phyloP scores from a whole-genome alignment of 352 stramenopile genomes.

The Thalassiosira hispida region DNA sequence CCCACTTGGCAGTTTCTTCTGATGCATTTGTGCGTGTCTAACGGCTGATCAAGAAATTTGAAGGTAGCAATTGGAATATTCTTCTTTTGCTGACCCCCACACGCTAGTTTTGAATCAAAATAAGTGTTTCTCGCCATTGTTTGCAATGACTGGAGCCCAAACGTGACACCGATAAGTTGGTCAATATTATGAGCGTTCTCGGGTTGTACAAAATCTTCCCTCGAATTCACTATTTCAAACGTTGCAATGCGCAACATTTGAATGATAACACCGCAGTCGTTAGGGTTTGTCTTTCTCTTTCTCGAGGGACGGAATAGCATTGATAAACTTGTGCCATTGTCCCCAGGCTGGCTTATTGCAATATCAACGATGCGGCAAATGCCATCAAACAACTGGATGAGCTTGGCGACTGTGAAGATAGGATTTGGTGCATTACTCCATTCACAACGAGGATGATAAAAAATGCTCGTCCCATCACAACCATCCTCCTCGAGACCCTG shows the following conservation, averaged over 20 bases:
- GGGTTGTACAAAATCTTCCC: background rate
- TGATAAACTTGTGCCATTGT: background rate
- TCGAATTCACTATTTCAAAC: conserved; percentile 8
- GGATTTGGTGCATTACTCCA: conserved; percentile 6
- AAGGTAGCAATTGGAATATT: background rate
- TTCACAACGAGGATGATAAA: conserved; percentile 9
- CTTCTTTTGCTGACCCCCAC: background rate
- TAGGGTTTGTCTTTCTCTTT: conserved; percentile 1
- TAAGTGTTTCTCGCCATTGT: conserved; percentile 21
- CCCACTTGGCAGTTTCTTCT: conserved; percentile 7
- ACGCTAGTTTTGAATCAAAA: background rate
- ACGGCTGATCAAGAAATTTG: conserved; percentile 17
- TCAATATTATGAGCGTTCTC: conserved; percentile 7
- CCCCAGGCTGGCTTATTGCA: background rate
- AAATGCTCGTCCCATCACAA: conserved; percentile 6
- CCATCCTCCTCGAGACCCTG: conserved; percentile 1
- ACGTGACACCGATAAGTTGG: conserved; percentile 3
- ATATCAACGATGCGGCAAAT: conserved; percentile 4
- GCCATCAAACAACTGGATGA: conserved; percentile 11
- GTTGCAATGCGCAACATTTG: conserved; percentile 7
- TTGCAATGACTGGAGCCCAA: conserved; percentile 8
- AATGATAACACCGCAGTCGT: conserved; percentile 4
- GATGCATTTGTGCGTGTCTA: conserved; percentile 7
- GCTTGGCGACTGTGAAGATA: conserved; percentile 5
- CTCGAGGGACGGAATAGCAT: background rate